Conservation (phyloP, 306 rosid genomes). For the Astragalus membranaceus region DNA sequence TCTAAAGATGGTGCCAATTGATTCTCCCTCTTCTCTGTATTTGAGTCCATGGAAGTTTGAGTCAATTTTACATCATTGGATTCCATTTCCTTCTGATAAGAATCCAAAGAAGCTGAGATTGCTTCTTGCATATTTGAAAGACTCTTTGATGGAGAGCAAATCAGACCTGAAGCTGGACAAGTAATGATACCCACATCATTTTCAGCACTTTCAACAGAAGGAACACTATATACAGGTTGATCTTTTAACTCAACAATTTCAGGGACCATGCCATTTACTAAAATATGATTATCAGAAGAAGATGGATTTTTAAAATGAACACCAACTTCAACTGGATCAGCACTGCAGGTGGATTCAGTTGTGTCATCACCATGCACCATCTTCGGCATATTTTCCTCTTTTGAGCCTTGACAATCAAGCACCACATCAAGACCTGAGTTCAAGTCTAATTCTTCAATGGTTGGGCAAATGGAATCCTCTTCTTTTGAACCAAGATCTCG, state of each 20-base stretch:
- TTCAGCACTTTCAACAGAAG: conserved; percentile 19
- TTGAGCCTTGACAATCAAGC: conserved; percentile 26
- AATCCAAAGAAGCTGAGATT: conserved; percentile 26
- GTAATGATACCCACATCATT: conserved; percentile 18
- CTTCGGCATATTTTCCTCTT: conserved; percentile 31
- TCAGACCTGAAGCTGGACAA: conserved; percentile 25
- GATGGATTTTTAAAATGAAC: conserved; percentile 28
- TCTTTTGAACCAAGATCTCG: conserved; percentile 31
- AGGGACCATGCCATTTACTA: conserved; percentile 22
- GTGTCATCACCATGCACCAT: conserved; percentile 33
- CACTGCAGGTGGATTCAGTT: conserved; percentile 25
- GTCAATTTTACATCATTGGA: conserved; percentile 33
- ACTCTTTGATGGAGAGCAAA: conserved; percentile 33
- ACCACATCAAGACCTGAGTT: conserved; percentile 20
- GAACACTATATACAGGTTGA: conserved; percentile 17
- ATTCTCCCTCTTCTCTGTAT: conserved; percentile 21
- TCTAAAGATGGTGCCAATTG: conserved; percentile 24
- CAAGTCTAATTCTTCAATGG: conserved; percentile 30
- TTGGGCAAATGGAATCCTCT: conserved; percentile 24
- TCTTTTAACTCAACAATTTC: conserved; percentile 26
- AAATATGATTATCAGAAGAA: conserved; percentile 29
- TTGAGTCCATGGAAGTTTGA: conserved; percentile 26
- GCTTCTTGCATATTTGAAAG: conserved; percentile 26
- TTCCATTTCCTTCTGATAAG: conserved; percentile 28
- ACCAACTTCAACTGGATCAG: conserved; percentile 33